Base-by-base conservation (phyloP, 2,329 filamentous ascomycete genomes). In the Ophiocordyceps unilateralis region DNA sequence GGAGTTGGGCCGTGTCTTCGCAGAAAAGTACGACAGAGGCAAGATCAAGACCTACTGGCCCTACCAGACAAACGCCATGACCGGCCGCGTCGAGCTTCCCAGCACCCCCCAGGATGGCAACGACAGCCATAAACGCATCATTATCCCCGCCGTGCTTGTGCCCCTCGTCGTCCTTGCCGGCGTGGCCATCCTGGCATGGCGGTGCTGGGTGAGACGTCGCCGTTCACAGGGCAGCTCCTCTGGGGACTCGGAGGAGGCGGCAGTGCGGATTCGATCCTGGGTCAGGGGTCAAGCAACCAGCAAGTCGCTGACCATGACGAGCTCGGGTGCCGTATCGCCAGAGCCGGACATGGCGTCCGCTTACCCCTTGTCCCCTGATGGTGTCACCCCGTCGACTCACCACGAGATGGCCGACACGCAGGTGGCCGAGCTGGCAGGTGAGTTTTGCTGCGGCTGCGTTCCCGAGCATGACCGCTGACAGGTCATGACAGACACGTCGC, bases 41-140 rank as follows among this genome's bases (percentile, higher is more conserved):
- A 78, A 74, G 49, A 70, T 83, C 38, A 63, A 59, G 6, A 69
- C 63, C 0, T 79, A 70, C 53, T 83, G 76, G 51, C 78, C 79
- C 0, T 84, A 83, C 48, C 51, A 20, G 6, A 8, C 28, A 3
- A 10, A 39, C 10, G 9, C 34, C 17, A 15, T 47, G 1, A 48
- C 54, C 1, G 44, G 46, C 0, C 49, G 51, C 5, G 50, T 53
- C n/a, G 44, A 46, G 15, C 17, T 49, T 5, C 46, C 47, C n/a
- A 34, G 40, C 1, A 41, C 45, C 7, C 8, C n/a, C 19, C 7
- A n/a, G 2, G 40, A 58, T 40, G 51, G 50, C 34, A 56, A 57
- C 17, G 50, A 40, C 24, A 43, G 45, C 11, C 28, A 46, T 12
- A 42, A 51, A 20, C 21, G 39, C 12, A 42, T 44, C 22, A 42